A percentile compares a stretch with the other conserved stretches of the same genome.
These are phyloP conservation scores for Ammopiptanthus mongolicus DNA, from an alignment of 306 rosid species.

Conservation along the genomic window DNA sequence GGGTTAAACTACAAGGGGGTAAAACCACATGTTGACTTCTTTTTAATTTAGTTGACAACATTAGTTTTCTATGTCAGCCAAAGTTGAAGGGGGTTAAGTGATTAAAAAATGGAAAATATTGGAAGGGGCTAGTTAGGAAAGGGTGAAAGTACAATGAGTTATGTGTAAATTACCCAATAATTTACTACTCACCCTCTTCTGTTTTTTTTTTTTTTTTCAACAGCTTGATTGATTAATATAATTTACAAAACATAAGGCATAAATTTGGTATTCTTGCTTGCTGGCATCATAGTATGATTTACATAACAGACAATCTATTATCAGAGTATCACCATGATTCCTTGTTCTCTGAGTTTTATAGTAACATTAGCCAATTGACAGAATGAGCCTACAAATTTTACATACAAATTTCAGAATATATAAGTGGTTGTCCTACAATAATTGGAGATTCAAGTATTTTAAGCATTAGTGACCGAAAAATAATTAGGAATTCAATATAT, in stretches of 20 bases:
- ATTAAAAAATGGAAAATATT: too few relatives aligned
- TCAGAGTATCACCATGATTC: not conserved
- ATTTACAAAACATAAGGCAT: not conserved
- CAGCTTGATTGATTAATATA: not conserved
- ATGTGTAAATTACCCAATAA: not conserved
- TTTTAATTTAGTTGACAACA: too few relatives aligned
- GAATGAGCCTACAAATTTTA: not conserved
- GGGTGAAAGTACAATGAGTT: not conserved
- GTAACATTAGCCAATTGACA: not conserved
- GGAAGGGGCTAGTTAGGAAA: not conserved
- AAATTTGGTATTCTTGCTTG: not conserved
- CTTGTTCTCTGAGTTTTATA: conserved; percentile 6
- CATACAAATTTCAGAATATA: not conserved
- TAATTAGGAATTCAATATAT: not conserved
- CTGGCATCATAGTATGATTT: not conserved
- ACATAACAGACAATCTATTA: not conserved
- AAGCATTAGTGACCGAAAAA: not conserved
- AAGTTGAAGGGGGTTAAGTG: not conserved
- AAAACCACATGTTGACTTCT: not conserved
- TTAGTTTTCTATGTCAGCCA: not conserved
- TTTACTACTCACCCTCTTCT: not conserved
- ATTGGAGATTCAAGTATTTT: not conserved
- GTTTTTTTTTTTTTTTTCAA: not conserved
- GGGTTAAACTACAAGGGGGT: not conserved
- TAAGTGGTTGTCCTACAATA: not conserved